Evolutionary conservation across 2,329 filamentous ascomycete species (phyloP).

Genomic region (Pseudogymnoascus sp.): DNA sequence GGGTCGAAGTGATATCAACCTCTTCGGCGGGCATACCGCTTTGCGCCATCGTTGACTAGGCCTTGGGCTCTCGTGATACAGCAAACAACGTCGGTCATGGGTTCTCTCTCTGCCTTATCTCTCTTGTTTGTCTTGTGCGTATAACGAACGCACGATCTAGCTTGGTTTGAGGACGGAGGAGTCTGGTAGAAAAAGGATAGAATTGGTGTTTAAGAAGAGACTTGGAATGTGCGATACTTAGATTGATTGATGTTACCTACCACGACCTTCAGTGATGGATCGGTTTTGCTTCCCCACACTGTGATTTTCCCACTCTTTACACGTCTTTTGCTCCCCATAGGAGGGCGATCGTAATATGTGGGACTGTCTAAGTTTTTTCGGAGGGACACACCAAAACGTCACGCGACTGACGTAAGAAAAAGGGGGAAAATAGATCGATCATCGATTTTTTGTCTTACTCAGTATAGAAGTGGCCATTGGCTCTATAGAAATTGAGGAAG

Average conservation of each 20-base stretch:
- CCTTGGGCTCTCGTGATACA: constrained; percentile 4
- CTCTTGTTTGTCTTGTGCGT: neutral
- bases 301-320: neutral
- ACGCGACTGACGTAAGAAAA: constrained; percentile 9
- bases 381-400: neutral
- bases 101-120: neutral
- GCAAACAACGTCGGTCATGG: neutral
- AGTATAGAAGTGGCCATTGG: neutral
- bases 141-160: neutral
- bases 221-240: neutral
- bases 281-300: constrained; percentile 9
- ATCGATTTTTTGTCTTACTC: neutral
- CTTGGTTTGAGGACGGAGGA: neutral
- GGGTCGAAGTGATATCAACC: neutral
- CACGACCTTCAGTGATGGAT: neutral
- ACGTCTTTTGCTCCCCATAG: constrained; percentile 5
- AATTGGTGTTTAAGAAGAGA: neutral
- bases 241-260: neutral
- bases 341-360: constrained; percentile 3
- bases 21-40: constrained; percentile 1
- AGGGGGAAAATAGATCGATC: constrained; percentile 6
- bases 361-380: neutral
- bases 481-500: neutral
- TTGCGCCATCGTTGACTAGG: constrained; percentile 8
- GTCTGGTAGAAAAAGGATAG: neutral